Percentiles rank a stretch among this genome's conserved stretches.
phyloP scores from a whole-genome alignment of 257 asterid species.

The Solanum sitiens region DNA sequence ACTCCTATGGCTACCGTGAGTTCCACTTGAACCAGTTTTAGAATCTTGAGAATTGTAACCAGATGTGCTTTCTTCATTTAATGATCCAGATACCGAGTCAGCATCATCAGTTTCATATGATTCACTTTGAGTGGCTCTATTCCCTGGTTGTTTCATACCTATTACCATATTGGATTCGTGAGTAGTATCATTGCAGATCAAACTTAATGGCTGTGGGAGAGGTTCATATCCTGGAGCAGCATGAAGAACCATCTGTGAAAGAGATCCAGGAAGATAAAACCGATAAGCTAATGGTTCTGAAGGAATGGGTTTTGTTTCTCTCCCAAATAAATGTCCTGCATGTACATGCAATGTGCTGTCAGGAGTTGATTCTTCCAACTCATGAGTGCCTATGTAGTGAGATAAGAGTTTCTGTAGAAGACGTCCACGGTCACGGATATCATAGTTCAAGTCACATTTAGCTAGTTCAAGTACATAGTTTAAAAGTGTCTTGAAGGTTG shows the following conservation, averaged over 20 bases:
- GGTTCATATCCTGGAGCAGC: constrained; percentile 99
- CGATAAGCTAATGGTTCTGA: constrained; percentile 50
- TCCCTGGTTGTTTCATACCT: constrained; percentile 13
- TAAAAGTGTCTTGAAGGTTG: constrained; percentile 26
- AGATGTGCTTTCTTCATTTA: constrained; percentile 63
- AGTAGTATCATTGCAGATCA: constrained; percentile 30
- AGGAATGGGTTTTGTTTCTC: constrained; percentile 28
- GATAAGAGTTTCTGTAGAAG: constrained; percentile 50
- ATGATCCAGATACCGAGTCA: constrained; percentile 56
- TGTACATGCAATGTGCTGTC: constrained; percentile 28
- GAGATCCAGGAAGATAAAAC: constrained; percentile 96
- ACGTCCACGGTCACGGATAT: constrained; percentile 92
- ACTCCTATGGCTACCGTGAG: constrained; percentile 25
- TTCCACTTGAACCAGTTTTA: constrained; percentile 39
- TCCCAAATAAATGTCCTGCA: constrained; percentile 56
- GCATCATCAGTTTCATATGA: constrained; percentile 44
- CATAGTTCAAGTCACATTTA: constrained; percentile 72
- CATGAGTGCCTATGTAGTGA: constrained; percentile 21
- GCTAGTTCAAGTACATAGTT: constrained; percentile 79
- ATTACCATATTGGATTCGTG: constrained; percentile 11
- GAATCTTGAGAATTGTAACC: constrained; percentile 65
- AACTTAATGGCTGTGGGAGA: constrained; percentile 87
- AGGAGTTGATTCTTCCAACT: constrained; percentile 30
- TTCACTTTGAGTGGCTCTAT: constrained; percentile 23
- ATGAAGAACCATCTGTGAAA: constrained; percentile 92